Percentiles rank a stretch among this genome's conserved stretches.
Evolutionary conservation across 1,284 basidiomycete species (phyloP).

Genomic region (Malassezia furfur): DNA sequence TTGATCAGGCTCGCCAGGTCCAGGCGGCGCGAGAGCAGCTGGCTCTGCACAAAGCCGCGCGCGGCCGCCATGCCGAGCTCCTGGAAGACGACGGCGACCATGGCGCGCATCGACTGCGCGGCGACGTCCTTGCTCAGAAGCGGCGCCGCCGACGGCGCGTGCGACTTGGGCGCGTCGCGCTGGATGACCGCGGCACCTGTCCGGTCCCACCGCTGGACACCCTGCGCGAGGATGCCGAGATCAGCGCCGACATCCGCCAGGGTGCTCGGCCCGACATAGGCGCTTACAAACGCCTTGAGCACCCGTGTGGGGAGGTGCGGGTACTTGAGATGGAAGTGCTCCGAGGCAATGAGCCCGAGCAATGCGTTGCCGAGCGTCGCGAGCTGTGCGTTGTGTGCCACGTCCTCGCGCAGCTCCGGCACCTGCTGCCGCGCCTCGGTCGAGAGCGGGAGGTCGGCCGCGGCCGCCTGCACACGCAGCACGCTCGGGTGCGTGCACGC

Average conservation of each 20-base stretch:
- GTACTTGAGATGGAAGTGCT: constrained; percentile 71
- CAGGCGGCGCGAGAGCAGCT: constrained; percentile 48
- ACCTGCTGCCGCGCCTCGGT: constrained; percentile 8
- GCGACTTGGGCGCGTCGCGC: background rate
- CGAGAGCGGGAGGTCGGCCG: constrained; percentile 11
- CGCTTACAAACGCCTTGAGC: constrained; percentile 77
- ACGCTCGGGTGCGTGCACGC: constrained; percentile 41
- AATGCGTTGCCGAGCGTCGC: constrained; percentile 75
- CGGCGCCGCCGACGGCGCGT: constrained; percentile 39
- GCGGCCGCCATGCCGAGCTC: constrained; percentile 49
- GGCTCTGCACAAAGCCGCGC: constrained; percentile 26
- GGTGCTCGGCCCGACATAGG: constrained; percentile 75
- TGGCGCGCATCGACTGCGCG: constrained; percentile 51
- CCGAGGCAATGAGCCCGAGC: constrained; percentile 79
- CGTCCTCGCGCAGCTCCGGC: constrained; percentile 5
- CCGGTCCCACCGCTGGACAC: constrained; percentile 49
- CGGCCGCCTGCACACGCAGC: constrained; percentile 18
- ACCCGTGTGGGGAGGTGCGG: constrained; percentile 85
- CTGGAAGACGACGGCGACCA: constrained; percentile 54
- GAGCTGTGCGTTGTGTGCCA: constrained; percentile 65
- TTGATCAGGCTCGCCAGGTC: constrained; percentile 70
- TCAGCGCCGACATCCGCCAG: constrained; percentile 70
- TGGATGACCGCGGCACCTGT: constrained; percentile 47
- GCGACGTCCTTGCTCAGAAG: constrained; percentile 33
- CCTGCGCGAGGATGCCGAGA: constrained; percentile 43